Percentiles rank a stretch among this genome's conserved stretches.
These are phyloP conservation scores for Zea luxurians DNA, from an alignment of 176 grass and related monocot genomes.

Conservation along the genomic window DNA sequence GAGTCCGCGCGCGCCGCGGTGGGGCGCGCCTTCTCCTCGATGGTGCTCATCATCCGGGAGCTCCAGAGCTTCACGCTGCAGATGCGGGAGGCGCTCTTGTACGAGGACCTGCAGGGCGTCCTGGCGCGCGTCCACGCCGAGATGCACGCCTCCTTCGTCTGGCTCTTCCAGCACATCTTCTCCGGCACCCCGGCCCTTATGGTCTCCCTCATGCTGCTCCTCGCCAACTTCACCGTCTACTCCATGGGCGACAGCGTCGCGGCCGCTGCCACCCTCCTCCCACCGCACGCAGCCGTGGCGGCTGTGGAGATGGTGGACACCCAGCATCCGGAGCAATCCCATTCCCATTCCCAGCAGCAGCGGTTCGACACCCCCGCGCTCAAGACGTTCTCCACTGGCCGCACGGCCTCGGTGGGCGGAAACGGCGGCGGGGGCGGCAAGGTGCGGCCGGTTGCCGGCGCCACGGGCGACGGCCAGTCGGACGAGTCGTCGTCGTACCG, in stretches of 20 bases:
- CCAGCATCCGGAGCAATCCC: constrained; percentile 27
- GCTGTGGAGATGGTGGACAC: constrained; percentile 43
- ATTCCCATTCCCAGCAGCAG: background rate
- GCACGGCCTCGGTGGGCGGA: constrained; percentile 58
- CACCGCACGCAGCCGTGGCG: constrained; percentile 17
- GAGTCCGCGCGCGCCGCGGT: constrained; percentile 61
- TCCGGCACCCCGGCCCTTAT: constrained; percentile 82
- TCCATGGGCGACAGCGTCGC: constrained; percentile 61
- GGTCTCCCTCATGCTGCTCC: constrained; percentile 95
- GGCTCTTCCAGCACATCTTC: constrained; percentile 99
- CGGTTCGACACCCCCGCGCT: constrained; percentile 36
- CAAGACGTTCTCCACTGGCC: constrained; percentile 51
- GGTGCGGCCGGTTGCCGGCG: constrained; percentile 59
- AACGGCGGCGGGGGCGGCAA: constrained; percentile 69
- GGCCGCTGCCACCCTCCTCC: constrained; percentile 36
- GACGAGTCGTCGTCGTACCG: constrained; percentile 38
- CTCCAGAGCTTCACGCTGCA: constrained; percentile 85
- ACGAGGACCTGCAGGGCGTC: constrained; percentile 71
- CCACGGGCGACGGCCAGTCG: constrained; percentile 67
- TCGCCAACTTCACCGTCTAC: constrained; percentile 93
- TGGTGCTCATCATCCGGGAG: constrained; percentile 97
- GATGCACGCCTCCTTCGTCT: constrained; percentile 95
- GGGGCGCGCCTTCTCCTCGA: constrained; percentile 82
- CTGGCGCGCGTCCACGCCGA: constrained; percentile 63
- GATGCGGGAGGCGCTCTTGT: constrained; percentile 60